Conservation (phyloP, 2,329 filamentous ascomycete genomes). For the Epichloe baconii region DNA sequence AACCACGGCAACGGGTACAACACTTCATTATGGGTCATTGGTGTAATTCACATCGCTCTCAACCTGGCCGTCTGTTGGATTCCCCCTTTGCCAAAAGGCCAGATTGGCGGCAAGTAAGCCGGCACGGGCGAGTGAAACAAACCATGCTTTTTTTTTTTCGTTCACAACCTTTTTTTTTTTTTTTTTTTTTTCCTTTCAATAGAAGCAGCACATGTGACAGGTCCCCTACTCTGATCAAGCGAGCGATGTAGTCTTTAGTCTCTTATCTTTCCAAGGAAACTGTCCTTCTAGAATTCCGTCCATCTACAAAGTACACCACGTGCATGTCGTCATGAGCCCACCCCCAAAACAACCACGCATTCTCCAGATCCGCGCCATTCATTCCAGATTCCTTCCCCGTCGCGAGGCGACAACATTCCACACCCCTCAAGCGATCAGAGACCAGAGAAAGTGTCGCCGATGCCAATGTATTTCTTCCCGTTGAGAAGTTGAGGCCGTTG, state of each 20-base stretch:
- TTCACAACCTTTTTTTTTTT: background rate
- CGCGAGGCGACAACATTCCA: too few relatives aligned
- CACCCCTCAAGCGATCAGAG: too few relatives aligned
- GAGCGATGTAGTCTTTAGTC: background rate
- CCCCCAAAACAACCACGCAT: too few relatives aligned
- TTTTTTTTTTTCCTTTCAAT: background rate
- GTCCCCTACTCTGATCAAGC: too few relatives aligned
- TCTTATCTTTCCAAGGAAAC: background rate
- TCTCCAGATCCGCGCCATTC: too few relatives aligned
- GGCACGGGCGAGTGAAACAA: too few relatives aligned
- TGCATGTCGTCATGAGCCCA: background rate
- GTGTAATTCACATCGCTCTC: slow-evolving; percentile 56
- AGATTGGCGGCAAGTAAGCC: slow-evolving; percentile 17
- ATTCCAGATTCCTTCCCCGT: too few relatives aligned
- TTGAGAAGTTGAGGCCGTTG: too few relatives aligned
- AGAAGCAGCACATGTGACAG: background rate
- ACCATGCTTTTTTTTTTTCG: too few relatives aligned
- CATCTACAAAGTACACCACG: background rate
- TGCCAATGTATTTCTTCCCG: too few relatives aligned
- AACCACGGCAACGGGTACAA: slow-evolving; percentile 50
- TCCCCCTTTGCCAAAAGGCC: slow-evolving; percentile 38
- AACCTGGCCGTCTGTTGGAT: slow-evolving; percentile 51
- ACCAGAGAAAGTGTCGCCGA: too few relatives aligned
- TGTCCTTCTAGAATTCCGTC: background rate
- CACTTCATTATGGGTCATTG: slow-evolving; percentile 69